Conservation (phyloP, 2,329 filamentous ascomycete genomes). For the Alternaria tenuissima region DNA sequence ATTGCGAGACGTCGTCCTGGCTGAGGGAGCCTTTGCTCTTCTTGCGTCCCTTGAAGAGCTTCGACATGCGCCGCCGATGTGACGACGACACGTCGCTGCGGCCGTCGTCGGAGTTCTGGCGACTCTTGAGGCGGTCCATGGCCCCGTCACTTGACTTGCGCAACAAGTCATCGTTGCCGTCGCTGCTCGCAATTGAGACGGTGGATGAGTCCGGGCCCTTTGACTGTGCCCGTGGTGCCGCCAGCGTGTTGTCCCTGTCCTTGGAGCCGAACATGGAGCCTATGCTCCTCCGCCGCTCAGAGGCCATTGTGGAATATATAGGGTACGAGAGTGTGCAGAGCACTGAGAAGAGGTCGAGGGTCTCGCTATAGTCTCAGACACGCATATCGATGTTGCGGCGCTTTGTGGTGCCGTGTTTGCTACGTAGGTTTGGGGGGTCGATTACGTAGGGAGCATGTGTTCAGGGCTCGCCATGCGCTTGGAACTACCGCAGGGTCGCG, state of each 20-base stretch:
- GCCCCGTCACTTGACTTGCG: constrained; percentile 49
- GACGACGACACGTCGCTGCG: constrained; percentile 52
- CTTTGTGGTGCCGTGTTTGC: background rate
- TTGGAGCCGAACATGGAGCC: constrained; percentile 24
- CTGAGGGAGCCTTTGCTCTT: constrained; percentile 43
- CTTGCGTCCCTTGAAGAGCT: constrained; percentile 60
- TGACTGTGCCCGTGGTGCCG: constrained; percentile 32
- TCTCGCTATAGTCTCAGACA: constrained; percentile 5
- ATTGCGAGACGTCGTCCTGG: constrained; percentile 38
- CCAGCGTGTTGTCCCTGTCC: constrained; percentile 32
- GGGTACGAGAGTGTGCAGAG: background rate
- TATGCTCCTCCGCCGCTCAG: constrained; percentile 35
- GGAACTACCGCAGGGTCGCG: constrained; percentile 4
- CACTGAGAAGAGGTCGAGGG: background rate
- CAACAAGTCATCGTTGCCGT: constrained; percentile 37
- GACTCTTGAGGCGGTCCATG: constrained; percentile 51
- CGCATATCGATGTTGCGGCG: constrained; percentile 15
- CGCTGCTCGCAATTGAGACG: constrained; percentile 44
- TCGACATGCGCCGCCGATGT: constrained; percentile 59
- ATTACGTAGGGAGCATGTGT: constrained; percentile 22
- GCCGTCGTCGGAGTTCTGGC: constrained; percentile 51
- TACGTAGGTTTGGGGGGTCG: constrained; percentile 11
- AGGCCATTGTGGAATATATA: constrained; percentile 26
- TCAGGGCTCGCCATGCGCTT: constrained; percentile 4
- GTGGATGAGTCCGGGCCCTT: constrained; percentile 44